A percentile compares a stretch with the other conserved stretches of the same genome.
These are phyloP conservation scores for Rhynchosporium graminicola DNA, from an alignment of 2,329 filamentous ascomycete genomes.

Conservation along the genomic window DNA sequence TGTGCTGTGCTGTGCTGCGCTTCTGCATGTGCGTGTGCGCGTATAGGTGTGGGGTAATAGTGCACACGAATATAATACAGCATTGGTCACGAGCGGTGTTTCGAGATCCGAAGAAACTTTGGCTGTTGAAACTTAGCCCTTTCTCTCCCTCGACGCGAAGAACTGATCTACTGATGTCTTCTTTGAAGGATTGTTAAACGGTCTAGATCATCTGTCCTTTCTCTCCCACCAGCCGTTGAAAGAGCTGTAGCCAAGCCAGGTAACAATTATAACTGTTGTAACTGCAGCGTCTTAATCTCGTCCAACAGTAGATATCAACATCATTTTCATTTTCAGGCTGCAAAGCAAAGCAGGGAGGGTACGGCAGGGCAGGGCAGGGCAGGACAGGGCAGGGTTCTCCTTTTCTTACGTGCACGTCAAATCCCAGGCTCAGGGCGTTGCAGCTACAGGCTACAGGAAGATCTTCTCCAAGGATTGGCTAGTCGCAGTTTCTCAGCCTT, in stretches of 20 bases:
- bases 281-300: too few species aligned
- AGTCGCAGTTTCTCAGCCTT: not conserved
- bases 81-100: constrained; percentile 25
- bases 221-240: not conserved
- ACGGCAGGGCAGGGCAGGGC: too few species aligned
- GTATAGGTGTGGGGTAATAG: not conserved
- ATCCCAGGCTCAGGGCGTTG: constrained; percentile 6
- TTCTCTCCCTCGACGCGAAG: not conserved
- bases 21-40: not conserved
- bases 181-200: too few species aligned
- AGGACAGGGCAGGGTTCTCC: constrained; percentile 9
- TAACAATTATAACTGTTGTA: too few species aligned
- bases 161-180: too few species aligned
- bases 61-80: not conserved
- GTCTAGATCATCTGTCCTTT: not conserved
- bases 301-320: not conserved
- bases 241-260: too few species aligned
- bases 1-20: not conserved
- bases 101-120: constrained; percentile 15
- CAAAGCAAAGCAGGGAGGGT: not conserved
- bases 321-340: not conserved
- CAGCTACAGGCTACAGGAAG: constrained; percentile 2
- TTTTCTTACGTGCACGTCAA: constrained; percentile 14
- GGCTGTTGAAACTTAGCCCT: not conserved
- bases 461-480: constrained; percentile 3